Conservation (phyloP, 108 stramenopile genomes). For the Skeletonema potamos region DNA sequence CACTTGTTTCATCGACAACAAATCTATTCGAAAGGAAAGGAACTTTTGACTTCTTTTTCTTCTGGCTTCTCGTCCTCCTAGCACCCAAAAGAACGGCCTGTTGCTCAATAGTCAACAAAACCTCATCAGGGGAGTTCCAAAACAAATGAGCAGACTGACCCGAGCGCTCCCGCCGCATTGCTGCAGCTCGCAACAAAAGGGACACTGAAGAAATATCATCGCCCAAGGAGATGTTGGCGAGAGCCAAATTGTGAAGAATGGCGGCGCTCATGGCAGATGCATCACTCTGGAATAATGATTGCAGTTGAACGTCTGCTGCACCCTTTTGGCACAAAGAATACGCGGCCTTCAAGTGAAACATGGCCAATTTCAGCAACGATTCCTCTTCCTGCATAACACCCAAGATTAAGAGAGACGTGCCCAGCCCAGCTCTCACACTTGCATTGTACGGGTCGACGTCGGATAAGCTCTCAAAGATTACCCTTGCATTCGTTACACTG, state of each 20-base stretch:
- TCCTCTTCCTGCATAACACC: constrained; percentile 17
- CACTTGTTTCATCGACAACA: neutral
- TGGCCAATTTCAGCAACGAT: constrained; percentile 29
- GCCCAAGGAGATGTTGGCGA: constrained; percentile 28
- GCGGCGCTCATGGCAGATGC: constrained; percentile 13
- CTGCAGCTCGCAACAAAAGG: constrained; percentile 24
- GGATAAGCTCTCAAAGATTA: neutral
- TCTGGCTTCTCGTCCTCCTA: neutral
- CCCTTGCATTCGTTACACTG: neutral
- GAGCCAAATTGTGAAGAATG: constrained; percentile 39
- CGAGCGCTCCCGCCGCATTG: constrained; percentile 12
- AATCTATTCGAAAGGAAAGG: constrained; percentile 17
- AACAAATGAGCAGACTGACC: neutral
- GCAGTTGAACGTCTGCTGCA: neutral
- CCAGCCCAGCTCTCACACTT: constrained; percentile 26
- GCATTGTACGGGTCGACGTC: constrained; percentile 12
- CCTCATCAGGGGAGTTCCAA: constrained; percentile 26
- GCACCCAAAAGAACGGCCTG: constrained; percentile 26
- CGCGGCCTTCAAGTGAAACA: constrained; percentile 36
- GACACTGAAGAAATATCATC: constrained; percentile 18
- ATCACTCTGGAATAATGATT: constrained; percentile 4
- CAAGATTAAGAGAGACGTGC: constrained; percentile 32
- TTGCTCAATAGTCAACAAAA: constrained; percentile 25
- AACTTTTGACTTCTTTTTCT: constrained; percentile 8
- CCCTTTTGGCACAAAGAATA: constrained; percentile 7